Conservation (phyloP, 2,329 filamentous ascomycete genomes). For the Nannizzia gypsea region DNA sequence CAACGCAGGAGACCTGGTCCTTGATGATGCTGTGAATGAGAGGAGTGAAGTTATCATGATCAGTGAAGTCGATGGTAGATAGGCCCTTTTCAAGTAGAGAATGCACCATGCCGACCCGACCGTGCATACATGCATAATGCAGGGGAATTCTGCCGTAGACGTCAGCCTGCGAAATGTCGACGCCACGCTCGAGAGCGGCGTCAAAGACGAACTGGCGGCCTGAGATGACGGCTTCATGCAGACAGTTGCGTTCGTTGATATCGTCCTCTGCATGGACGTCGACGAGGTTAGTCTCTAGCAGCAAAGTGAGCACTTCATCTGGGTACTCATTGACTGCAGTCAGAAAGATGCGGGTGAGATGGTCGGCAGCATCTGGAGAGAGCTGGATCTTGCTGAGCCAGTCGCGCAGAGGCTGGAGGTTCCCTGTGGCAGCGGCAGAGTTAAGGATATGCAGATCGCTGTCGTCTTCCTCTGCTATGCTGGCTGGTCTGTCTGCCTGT, state of each 20-base stretch:
- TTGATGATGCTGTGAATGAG: conserved; percentile 92
- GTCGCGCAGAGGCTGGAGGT: conserved; percentile 64
- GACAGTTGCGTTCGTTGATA: conserved; percentile 91
- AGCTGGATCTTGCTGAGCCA: conserved; percentile 60
- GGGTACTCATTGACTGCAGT: conserved; percentile 79
- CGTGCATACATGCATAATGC: conserved; percentile 95
- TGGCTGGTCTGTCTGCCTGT: conserved; percentile 27
- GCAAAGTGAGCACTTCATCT: conserved; percentile 58
- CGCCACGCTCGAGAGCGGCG: conserved; percentile 60
- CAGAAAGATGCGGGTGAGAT: conserved; percentile 80
- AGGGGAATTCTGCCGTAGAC: conserved; percentile 89
- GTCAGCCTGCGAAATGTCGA: conserved; percentile 70
- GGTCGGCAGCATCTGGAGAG: conserved; percentile 54
- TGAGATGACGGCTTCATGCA: conserved; percentile 94
- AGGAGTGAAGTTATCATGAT: conserved; percentile 95
- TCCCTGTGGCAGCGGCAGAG: conserved; percentile 58
- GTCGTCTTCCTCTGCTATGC: conserved; percentile 69
- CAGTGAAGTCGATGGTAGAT: conserved; percentile 71
- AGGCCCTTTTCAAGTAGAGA: conserved; percentile 57
- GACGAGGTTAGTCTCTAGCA: conserved; percentile 70
- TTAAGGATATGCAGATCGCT: conserved; percentile 80
- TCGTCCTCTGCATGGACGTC: conserved; percentile 91
- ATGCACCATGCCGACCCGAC: conserved; percentile 70
- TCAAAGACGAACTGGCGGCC: conserved; percentile 68
- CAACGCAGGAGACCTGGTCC: conserved; percentile 66